A percentile compares a stretch with the other conserved stretches of the same genome.
phyloP scores from a whole-genome alignment of 2,329 filamentous ascomycete genomes.

The Phialophora expanda region DNA sequence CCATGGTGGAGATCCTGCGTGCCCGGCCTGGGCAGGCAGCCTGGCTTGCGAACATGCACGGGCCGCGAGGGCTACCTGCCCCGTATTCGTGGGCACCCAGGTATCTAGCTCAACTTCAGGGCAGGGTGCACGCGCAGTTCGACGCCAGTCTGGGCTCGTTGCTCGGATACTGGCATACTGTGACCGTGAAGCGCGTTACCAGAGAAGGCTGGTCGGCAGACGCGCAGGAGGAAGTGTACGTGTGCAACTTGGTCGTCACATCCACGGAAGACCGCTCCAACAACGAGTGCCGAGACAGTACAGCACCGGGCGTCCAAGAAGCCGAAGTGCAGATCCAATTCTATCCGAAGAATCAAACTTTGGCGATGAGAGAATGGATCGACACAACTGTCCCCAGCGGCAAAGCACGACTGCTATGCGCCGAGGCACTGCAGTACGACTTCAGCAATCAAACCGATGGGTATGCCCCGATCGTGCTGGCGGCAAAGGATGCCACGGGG shows the following conservation, averaged over 20 bases:
- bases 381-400: neutral
- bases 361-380: neutral
- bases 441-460: neutral
- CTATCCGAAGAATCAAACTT: neutral
- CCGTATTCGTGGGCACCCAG: neutral
- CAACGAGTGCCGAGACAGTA: too few relatives aligned
- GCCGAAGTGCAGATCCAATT: neutral
- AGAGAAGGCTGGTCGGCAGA: neutral
- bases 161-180: neutral
- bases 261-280: neutral
- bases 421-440: neutral
- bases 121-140: neutral
- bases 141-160: neutral
- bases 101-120: neutral
- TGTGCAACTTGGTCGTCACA: neutral
- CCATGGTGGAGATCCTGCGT: neutral
- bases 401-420: neutral
- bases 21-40: neutral
- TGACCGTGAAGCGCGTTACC: neutral
- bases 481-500: neutral
- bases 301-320: neutral
- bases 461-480: neutral
- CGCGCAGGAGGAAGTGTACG: neutral
- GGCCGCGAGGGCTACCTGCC: neutral
- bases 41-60: neutral